Evolutionary conservation across 129 eudicot species (phyloP).

Genomic region (Flaveria robusta): DNA sequence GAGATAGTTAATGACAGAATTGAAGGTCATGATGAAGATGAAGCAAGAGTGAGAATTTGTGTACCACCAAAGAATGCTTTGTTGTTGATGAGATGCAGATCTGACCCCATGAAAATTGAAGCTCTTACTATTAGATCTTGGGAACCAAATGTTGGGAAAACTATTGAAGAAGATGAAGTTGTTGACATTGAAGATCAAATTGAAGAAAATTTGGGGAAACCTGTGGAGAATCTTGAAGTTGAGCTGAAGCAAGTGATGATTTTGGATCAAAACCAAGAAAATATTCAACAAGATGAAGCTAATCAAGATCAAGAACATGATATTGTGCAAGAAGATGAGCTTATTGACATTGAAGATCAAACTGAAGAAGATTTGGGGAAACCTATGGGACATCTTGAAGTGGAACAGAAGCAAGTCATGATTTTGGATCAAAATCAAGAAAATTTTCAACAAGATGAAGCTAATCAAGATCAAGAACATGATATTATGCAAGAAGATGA

Average conservation of each 20-base stretch:
- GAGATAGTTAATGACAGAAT: not conserved
- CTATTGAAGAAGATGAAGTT: not conserved
- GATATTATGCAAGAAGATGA: not conserved
- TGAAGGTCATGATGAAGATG: conserved; percentile 38
- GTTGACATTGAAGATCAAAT: too few species aligned
- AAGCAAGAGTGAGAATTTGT: conserved; percentile 64
- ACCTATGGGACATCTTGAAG: too few species aligned
- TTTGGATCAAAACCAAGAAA: not conserved
- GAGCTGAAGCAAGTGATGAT: not conserved
- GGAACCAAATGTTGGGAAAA: conserved; percentile 38
- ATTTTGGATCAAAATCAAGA: too few species aligned
- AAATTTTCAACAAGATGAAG: not conserved
- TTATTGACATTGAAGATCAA: too few species aligned
- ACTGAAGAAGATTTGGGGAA: not conserved
- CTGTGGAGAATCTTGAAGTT: not conserved
- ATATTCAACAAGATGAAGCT: not conserved
- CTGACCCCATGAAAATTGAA: conserved; percentile 80
- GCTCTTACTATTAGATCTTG: conserved; percentile 58
- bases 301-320: not conserved
- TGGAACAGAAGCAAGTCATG: too few species aligned
- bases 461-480: not conserved
- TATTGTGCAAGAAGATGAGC: not conserved
- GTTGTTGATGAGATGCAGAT: conserved; percentile 89
- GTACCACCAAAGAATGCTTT: conserved; percentile 91
- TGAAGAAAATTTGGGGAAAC: not conserved